These are phyloP conservation scores for Fusarium pseudocircinatum DNA, from an alignment of 2,329 filamentous ascomycete genomes.

Conservation along the genomic window DNA sequence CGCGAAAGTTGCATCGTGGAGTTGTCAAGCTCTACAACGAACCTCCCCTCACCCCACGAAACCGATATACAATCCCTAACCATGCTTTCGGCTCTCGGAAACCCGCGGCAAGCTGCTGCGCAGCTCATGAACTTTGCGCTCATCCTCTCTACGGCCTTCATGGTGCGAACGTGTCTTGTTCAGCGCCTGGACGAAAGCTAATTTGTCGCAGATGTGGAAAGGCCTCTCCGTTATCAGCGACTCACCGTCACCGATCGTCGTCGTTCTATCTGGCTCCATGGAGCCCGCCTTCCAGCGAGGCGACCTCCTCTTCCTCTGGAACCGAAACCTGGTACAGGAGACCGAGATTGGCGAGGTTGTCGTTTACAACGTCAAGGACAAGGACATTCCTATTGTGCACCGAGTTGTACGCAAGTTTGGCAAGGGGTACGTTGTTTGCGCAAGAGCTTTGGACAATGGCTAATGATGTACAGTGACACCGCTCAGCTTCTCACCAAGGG, in stretches of 20 bases:
- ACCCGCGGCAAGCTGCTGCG: constrained; percentile 81
- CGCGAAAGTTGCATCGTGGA: constrained; percentile 30
- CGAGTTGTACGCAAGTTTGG: constrained; percentile 82
- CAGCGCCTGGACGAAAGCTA: neutral
- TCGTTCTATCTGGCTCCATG: constrained; percentile 87
- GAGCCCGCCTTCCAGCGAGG: constrained; percentile 84
- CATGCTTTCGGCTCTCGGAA: constrained; percentile 76
- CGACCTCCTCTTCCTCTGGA: constrained; percentile 81
- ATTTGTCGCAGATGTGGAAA: constrained; percentile 75
- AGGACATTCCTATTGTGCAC: constrained; percentile 98
- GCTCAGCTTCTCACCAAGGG: constrained; percentile 93
- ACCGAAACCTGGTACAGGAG: constrained; percentile 68
- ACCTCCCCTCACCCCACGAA: neutral
- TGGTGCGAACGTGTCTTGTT: constrained; percentile 60
- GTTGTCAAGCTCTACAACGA: constrained; percentile 24
- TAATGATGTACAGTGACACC: constrained; percentile 52
- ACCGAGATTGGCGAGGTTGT: constrained; percentile 68
- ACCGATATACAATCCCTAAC: neutral
- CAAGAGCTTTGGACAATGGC: neutral
- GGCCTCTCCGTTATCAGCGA: constrained; percentile 82
- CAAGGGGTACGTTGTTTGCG: constrained; percentile 55
- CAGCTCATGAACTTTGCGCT: constrained; percentile 92
- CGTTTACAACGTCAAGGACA: constrained; percentile 83
- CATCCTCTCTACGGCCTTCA: constrained; percentile 90
- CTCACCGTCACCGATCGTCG: constrained; percentile 80